phyloP scores from a whole-genome alignment of 495 filamentous ascomycete species.

The Talaromyces liani region DNA sequence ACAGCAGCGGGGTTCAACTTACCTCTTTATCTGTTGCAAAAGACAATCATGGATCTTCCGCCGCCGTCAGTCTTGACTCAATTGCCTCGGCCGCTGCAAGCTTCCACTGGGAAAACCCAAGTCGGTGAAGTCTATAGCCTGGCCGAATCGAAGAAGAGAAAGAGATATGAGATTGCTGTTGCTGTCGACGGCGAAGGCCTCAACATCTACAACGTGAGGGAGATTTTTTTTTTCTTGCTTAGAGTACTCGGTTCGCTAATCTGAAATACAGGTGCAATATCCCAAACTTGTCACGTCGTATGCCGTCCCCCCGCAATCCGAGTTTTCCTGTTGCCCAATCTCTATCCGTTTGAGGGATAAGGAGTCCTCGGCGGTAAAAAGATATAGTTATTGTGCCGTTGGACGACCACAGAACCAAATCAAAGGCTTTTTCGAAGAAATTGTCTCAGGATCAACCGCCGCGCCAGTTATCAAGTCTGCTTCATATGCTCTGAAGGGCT shows the following conservation, averaged over 20 bases:
- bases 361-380: constrained; percentile 43
- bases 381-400: constrained; percentile 62
- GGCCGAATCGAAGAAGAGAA: constrained; percentile 69
- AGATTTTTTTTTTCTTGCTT: neutral
- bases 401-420: constrained; percentile 39
- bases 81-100: constrained; percentile 58
- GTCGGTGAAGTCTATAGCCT: constrained; percentile 66
- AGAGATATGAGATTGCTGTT: constrained; percentile 76
- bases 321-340: constrained; percentile 68
- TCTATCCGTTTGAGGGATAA: constrained; percentile 59
- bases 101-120: constrained; percentile 48
- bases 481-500: constrained; percentile 31
- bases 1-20: neutral
- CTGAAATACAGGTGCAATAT: constrained; percentile 57
- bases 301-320: constrained; percentile 72
- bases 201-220: constrained; percentile 82
- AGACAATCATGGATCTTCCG: constrained; percentile 33
- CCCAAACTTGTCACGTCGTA: constrained; percentile 80
- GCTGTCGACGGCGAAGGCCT: constrained; percentile 87
- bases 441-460: constrained; percentile 24
- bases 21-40: neutral
- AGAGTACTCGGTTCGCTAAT: neutral
- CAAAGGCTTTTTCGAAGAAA: constrained; percentile 46
- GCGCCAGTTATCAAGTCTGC: constrained; percentile 35
- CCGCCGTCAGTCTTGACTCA: constrained; percentile 52